Evolutionary conservation across 257 asterid species (phyloP).

Genomic region (Hygrophila difformis): DNA sequence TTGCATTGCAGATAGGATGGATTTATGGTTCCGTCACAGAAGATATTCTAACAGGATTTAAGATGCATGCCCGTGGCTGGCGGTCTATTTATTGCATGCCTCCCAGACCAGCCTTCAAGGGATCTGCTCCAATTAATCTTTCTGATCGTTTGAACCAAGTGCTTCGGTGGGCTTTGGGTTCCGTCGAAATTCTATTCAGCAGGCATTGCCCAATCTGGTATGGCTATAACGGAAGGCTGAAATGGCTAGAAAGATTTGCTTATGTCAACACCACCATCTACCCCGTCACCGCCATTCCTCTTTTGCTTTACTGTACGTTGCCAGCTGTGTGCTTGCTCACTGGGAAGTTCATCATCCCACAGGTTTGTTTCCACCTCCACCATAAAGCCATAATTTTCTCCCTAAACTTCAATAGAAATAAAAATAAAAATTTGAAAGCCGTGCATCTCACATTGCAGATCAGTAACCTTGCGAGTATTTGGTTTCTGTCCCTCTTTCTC

Average conservation of each 20-base stretch:
- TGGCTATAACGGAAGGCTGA: slow-evolving; percentile 79
- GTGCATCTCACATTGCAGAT: slow-evolving; percentile 42
- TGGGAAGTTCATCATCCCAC: slow-evolving; percentile 92
- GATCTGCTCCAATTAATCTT: slow-evolving; percentile 97
- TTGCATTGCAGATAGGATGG: slow-evolving; percentile 80
- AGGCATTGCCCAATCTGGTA: slow-evolving; percentile 98
- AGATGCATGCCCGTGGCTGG: slow-evolving; percentile 99
- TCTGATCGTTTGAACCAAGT: slow-evolving; percentile 97
- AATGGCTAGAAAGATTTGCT: slow-evolving; percentile 95
- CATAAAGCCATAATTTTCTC: neutral
- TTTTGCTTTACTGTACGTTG: slow-evolving; percentile 65
- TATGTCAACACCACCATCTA: slow-evolving; percentile 89
- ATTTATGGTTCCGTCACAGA: slow-evolving; percentile 96
- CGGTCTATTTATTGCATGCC: slow-evolving; percentile 97
- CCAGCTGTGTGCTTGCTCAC: slow-evolving; percentile 96
- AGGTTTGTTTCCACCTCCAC: slow-evolving; percentile 35
- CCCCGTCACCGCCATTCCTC: slow-evolving; percentile 89
- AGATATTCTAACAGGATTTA: slow-evolving; percentile 97
- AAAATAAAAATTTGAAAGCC: neutral
- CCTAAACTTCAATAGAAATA: neutral
- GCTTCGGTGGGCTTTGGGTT: slow-evolving; percentile 98
- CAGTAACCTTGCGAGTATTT: slow-evolving; percentile 84
- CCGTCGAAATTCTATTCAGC: slow-evolving; percentile 89
- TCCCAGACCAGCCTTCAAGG: slow-evolving; percentile 84
- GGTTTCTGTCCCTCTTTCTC: slow-evolving; percentile 92